These are phyloP conservation scores for Aureobasidium sp. DNA, from an alignment of 2,329 filamentous ascomycete species.

Conservation along the genomic window DNA sequence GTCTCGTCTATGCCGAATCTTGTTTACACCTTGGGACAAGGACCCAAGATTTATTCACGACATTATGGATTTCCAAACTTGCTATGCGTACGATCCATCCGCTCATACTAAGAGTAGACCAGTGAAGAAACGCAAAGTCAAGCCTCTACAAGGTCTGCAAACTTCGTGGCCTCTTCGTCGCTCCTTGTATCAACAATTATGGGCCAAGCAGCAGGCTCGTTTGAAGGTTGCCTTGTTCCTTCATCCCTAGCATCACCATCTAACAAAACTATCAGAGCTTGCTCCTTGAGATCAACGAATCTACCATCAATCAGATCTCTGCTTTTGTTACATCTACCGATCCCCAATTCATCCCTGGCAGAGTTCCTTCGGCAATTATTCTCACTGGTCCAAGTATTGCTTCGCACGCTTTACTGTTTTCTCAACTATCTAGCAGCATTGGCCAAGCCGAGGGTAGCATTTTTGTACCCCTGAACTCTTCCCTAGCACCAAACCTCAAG, in stretches of 20 bases:
- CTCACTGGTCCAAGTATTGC: constrained; percentile 73
- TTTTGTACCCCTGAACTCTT: constrained; percentile 61
- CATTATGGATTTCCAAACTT: constrained; percentile 43
- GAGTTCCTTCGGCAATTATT: constrained; percentile 63
- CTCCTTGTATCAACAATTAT: constrained; percentile 54
- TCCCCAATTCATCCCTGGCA: constrained; percentile 27
- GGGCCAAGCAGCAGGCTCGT: constrained; percentile 56
- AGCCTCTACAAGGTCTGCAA: constrained; percentile 26
- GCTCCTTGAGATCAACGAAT: constrained; percentile 34
- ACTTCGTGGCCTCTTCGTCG: constrained; percentile 45
- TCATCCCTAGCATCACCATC: not conserved
- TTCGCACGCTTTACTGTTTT: constrained; percentile 66
- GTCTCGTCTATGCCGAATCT: not conserved
- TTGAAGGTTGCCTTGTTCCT: constrained; percentile 47
- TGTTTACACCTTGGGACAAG: not conserved
- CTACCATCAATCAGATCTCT: constrained; percentile 32
- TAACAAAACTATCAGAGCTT: constrained; percentile 24
- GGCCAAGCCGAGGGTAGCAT: constrained; percentile 31
- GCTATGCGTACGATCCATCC: constrained; percentile 38
- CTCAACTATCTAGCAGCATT: constrained; percentile 50
- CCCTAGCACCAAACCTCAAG: constrained; percentile 68
- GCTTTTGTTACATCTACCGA: constrained; percentile 26
- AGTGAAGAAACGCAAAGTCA: constrained; percentile 34
- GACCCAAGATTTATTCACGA: not conserved
- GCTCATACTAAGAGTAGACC: constrained; percentile 27